phyloP scores from a whole-genome alignment of 306 rosid species.

The Adenanthera pavonina region DNA sequence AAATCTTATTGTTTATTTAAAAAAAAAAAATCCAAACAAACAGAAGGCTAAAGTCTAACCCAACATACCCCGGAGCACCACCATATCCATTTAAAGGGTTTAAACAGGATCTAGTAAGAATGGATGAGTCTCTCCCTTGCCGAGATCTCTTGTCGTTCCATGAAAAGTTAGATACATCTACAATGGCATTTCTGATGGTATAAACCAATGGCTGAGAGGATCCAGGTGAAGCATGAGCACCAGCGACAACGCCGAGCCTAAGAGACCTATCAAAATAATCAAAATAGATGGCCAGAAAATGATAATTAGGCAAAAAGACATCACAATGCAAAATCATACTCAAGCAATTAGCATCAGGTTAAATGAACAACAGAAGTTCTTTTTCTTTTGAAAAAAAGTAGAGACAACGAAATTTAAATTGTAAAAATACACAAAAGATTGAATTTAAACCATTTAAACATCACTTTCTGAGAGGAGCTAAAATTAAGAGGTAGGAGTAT shows the following conservation, averaged over 20 bases:
- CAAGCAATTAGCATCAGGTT: slow-evolving; percentile 22
- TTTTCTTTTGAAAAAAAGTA: neutral
- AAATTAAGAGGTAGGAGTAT: slow-evolving; percentile 19
- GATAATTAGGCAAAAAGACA: slow-evolving; percentile 18
- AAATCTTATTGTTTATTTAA: slow-evolving; percentile 30
- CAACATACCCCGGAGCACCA: slow-evolving; percentile 80
- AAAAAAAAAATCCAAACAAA: slow-evolving; percentile 21
- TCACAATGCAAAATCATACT: slow-evolving; percentile 14
- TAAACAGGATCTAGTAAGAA: slow-evolving; percentile 92
- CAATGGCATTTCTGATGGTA: slow-evolving; percentile 67
- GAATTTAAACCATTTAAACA: slow-evolving; percentile 13
- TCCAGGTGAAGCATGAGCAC: slow-evolving; percentile 64
- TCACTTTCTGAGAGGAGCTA: slow-evolving; percentile 12
- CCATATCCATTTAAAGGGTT: slow-evolving; percentile 78
- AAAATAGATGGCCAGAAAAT: slow-evolving; percentile 31
- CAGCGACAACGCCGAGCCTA: slow-evolving; percentile 89
- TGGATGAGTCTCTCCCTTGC: slow-evolving; percentile 93
- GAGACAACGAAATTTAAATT: slow-evolving; percentile 16
- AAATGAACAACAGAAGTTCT: slow-evolving; percentile 20
- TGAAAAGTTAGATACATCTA: slow-evolving; percentile 78
- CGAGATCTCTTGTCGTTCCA: slow-evolving; percentile 97
- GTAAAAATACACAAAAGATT: neutral
- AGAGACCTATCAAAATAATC: slow-evolving; percentile 72
- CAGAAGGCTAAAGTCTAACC: slow-evolving; percentile 37
- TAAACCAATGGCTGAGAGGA: slow-evolving; percentile 76